Conservation (phyloP, 768 basidiomycete species). For the Asterophora lycoperdoides region DNA sequence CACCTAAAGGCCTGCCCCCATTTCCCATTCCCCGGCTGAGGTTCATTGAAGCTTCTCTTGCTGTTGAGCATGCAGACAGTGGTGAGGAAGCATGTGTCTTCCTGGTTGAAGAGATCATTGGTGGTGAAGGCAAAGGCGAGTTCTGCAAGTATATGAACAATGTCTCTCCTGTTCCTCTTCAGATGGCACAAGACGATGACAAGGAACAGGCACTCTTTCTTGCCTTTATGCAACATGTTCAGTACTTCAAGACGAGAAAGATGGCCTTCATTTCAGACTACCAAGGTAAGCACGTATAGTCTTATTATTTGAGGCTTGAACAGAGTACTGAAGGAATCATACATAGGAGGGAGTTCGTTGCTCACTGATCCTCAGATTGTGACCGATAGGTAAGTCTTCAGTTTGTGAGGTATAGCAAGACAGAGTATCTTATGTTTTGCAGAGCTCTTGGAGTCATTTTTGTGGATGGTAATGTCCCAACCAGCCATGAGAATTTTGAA, state of each 20-base stretch:
- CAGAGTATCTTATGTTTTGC: not conserved
- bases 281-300: constrained; percentile 18
- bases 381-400: constrained; percentile 3
- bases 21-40: constrained; percentile 15
- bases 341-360: not conserved
- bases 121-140: not conserved
- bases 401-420: too few species aligned
- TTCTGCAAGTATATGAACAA: constrained; percentile 25
- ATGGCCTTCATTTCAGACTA: constrained; percentile 22
- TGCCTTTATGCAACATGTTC: constrained; percentile 24
- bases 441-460: constrained; percentile 11
- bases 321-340: not conserved
- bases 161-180: constrained; percentile 12
- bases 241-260: constrained; percentile 20
- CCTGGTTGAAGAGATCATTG: constrained; percentile 19
- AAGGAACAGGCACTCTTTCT: constrained; percentile 16
- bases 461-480: constrained; percentile 8
- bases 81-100: constrained; percentile 8
- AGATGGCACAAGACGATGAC: not conserved
- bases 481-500: constrained; percentile 8
- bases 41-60: constrained; percentile 15
- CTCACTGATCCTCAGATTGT: constrained; percentile 6
- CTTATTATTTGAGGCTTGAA: not conserved
- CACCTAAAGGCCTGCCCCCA: not conserved
- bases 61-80: not conserved